Conservation (phyloP, 2,329 filamentous ascomycete genomes). For the Aspergillus hiratsukae region DNA sequence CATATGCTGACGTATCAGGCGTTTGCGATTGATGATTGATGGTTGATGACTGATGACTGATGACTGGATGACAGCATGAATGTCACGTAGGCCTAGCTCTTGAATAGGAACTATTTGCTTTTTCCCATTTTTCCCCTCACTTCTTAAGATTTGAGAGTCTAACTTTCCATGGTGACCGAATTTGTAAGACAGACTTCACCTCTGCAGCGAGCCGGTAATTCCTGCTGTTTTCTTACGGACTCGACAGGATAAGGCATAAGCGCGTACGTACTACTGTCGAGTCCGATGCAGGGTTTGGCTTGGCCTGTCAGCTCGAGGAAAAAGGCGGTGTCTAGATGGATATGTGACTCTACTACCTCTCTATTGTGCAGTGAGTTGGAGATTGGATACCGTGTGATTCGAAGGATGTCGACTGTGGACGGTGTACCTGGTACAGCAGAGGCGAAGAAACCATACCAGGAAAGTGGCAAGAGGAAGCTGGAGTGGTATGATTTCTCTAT, state of each 20-base stretch:
- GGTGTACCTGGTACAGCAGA: not conserved
- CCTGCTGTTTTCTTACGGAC: not conserved
- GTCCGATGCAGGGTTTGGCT: not conserved
- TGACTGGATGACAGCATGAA: not conserved
- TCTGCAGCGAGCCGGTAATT: not conserved
- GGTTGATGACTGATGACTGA: not conserved
- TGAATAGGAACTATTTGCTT: not conserved
- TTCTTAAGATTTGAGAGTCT: not conserved
- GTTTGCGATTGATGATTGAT: not conserved
- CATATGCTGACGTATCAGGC: slow-evolving; percentile 55
- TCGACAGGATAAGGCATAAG: not conserved
- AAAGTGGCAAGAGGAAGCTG: not conserved
- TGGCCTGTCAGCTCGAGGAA: not conserved
- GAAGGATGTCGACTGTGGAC: not conserved
- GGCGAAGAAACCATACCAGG: not conserved
- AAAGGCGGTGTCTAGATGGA: not conserved
- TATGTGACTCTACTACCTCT: not conserved
- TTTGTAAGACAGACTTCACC: not conserved
- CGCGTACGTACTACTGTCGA: not conserved
- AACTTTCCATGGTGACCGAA: not conserved
- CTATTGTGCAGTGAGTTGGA: not conserved
- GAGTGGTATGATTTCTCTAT: not conserved
- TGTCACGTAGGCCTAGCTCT: not conserved
- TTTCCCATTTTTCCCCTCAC: not conserved
- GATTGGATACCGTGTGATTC: not conserved